phyloP scores from a whole-genome alignment of 306 rosid genomes.

The Dalbergia cultrata region DNA sequence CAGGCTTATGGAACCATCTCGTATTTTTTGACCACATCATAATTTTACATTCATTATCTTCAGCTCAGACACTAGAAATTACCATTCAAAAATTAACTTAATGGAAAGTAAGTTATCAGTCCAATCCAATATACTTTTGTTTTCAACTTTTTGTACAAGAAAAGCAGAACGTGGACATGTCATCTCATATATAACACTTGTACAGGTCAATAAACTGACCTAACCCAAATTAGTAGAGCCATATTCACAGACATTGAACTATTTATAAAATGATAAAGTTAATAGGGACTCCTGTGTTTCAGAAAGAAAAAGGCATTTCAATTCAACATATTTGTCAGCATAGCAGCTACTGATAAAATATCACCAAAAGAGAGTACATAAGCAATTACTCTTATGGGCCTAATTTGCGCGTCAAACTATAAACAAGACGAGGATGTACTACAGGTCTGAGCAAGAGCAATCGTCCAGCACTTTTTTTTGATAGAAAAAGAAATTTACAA shows the following conservation, averaged over 20 bases:
- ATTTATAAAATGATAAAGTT: neutral
- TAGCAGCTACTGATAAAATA: constrained; percentile 19
- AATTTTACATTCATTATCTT: constrained; percentile 25
- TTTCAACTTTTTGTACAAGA: neutral
- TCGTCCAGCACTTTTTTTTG: too few species aligned
- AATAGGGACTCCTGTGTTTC: neutral
- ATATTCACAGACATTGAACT: neutral
- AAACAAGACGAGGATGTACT: neutral
- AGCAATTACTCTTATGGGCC: neutral
- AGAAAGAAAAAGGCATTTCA: constrained; percentile 6
- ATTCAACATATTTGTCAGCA: constrained; percentile 14
- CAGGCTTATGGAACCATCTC: constrained; percentile 1
- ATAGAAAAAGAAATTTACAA: too few species aligned
- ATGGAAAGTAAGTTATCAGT: neutral
- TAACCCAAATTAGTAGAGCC: constrained; percentile 3
- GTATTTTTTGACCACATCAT: neutral
- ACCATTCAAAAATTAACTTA: constrained; percentile 22
- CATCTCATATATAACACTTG: neutral
- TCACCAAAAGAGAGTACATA: constrained; percentile 2
- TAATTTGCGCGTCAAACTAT: constrained; percentile 8
- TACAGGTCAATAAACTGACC: constrained; percentile 18
- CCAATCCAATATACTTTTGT: neutral
- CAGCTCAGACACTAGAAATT: constrained; percentile 22
- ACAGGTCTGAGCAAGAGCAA: constrained; percentile 23
- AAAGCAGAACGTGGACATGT: constrained; percentile 17